Evolutionary conservation across 768 basidiomycete species (phyloP), one percentile per base, ranked within the genome.

Genomic region (Butyriboletus loyo): DNA sequence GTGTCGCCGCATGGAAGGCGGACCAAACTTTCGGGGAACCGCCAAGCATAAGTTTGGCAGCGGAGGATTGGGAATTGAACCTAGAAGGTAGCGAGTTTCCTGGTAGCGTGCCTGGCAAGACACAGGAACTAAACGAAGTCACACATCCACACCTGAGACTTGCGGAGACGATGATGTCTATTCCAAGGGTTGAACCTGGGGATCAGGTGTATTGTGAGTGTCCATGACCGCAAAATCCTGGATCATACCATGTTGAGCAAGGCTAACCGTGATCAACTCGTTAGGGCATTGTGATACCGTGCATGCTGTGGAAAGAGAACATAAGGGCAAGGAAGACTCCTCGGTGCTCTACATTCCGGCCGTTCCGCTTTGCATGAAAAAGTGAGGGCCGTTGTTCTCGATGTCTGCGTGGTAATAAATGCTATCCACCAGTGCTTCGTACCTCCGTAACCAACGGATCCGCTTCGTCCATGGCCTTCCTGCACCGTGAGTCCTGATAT

Each of bases 141-240:
- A 81, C 81, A 0, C 86, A 87, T 57, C 86, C 86, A 0, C 85
- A 88, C 66, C 62, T 87, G n/a, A 64, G 70, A 49, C 71, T 88
- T 19, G 72, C 66, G 6, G 61, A 73, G 57, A 82, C 79, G 1
- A 85, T 87, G 84, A 69, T 78, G 9, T 76, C 78, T 9, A 71
- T 86, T 37, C 83, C 85, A 0, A 68, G 51, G 17, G 82, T 87
- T 2, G 69, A 80, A 38, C 83, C 85, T 4, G 85, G 85, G 0
- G 82, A 86, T 65, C 81, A 85, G 58, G 83, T 83, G 15, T 80
- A 81, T 49, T 83, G 80, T 81, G 68, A 65, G 35, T 19, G 37
- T 36, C 25, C n/a, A 38, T 25, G 4, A 21, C 14, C 15, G n/a
- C 9, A 46, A 37, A 41, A 13, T 19, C 36, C 13, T n/a, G 41